A percentile compares a stretch with the other conserved stretches of the same genome.
phyloP scores from a whole-genome alignment of 2,329 filamentous ascomycete species.

The Cadophora sp. region DNA sequence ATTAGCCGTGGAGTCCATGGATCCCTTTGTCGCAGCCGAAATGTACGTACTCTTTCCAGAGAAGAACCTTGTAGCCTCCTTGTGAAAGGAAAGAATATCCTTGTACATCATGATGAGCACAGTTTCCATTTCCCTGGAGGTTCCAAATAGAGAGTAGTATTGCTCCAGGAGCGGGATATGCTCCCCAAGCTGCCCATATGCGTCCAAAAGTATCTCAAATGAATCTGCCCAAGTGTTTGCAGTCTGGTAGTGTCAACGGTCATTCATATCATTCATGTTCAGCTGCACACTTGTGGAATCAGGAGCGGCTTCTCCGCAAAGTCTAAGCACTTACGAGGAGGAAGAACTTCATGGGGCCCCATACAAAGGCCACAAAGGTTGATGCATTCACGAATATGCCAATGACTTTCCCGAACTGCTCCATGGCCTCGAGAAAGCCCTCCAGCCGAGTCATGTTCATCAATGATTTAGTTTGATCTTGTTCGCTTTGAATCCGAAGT shows the following conservation, averaged over 20 bases:
- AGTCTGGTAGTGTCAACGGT: slow-evolving; percentile 32
- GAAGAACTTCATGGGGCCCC: slow-evolving; percentile 49
- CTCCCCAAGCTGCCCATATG: slow-evolving; percentile 50
- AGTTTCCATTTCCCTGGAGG: slow-evolving; percentile 42
- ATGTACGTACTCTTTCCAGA: slow-evolving; percentile 33
- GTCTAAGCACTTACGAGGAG: slow-evolving; percentile 38
- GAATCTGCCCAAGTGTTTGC: slow-evolving; percentile 45
- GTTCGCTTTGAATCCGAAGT: slow-evolving; percentile 42
- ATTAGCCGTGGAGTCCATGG: too few relatives aligned
- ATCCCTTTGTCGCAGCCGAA: background rate
- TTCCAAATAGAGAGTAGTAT: slow-evolving; percentile 44
- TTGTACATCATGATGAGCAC: slow-evolving; percentile 47
- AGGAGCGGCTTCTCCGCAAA: too few relatives aligned
- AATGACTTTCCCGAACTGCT: slow-evolving; percentile 47
- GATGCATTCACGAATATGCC: slow-evolving; percentile 47
- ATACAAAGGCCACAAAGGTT: slow-evolving; percentile 46
- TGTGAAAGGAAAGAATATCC: slow-evolving; percentile 51
- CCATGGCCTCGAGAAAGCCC: slow-evolving; percentile 46
- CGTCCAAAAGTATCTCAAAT: slow-evolving; percentile 48
- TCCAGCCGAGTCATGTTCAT: slow-evolving; percentile 44
- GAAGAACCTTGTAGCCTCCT: slow-evolving; percentile 45
- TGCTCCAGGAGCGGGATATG: slow-evolving; percentile 46
- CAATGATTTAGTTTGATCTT: slow-evolving; percentile 38
- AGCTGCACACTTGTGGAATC: too few relatives aligned
- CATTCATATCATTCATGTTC: background rate